Conservation (phyloP, 1,284 basidiomycete genomes). For the Moesziomyces antarcticus region DNA sequence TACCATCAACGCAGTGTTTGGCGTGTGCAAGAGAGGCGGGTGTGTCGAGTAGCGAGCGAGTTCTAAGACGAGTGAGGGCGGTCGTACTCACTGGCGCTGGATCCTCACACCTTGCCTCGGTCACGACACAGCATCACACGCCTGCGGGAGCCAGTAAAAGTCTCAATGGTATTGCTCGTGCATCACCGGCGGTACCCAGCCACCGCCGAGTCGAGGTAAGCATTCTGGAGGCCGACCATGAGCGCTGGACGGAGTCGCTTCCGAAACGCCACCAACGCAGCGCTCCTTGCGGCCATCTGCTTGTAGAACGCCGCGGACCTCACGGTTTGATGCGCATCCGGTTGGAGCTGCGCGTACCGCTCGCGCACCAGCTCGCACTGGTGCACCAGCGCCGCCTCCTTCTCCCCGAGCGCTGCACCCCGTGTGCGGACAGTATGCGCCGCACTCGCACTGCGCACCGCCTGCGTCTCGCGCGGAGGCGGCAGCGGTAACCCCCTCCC, state of each 20-base stretch:
- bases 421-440: not conserved
- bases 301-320: constrained; percentile 1
- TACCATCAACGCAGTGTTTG: too few species aligned
- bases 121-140: too few species aligned
- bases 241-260: not conserved
- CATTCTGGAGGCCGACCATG: constrained; percentile 18
- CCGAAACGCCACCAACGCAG: not conserved
- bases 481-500: constrained; percentile 25
- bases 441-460: constrained; percentile 1
- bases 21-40: too few species aligned
- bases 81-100: too few species aligned
- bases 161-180: not conserved
- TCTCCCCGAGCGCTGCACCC: not conserved
- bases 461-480: constrained; percentile 12
- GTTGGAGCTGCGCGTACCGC: not conserved
- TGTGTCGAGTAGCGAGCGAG: too few species aligned
- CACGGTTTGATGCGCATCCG: not conserved
- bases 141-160: too few species aligned
- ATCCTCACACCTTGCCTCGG: too few species aligned
- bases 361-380: not conserved
- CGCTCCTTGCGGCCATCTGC: not conserved
- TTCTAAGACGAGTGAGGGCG: too few species aligned
- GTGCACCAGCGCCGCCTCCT: constrained; percentile 1
- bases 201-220: constrained; percentile 10
- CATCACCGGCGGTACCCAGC: not conserved